Evolutionary conservation across 371 early-diverging fungal species (phyloP).

Genomic region (Circinella minor): DNA sequence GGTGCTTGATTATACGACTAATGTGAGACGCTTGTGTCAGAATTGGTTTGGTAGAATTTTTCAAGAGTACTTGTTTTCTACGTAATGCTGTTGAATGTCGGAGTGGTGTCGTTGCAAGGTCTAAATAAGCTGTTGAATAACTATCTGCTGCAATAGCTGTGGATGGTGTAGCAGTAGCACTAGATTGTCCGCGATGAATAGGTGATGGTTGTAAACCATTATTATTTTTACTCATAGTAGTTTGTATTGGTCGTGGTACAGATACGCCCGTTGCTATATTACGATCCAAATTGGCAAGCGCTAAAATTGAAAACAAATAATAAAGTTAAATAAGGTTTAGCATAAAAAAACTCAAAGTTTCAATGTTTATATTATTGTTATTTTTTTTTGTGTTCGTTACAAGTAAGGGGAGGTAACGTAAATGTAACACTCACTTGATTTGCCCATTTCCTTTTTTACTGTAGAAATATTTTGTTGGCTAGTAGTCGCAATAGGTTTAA

Average conservation of each 20-base stretch:
- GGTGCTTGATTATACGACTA: constrained; percentile 6
- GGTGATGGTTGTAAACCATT: not conserved
- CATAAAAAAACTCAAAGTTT: not conserved
- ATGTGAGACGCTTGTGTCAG: constrained; percentile 15
- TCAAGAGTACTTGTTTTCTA: constrained; percentile 19
- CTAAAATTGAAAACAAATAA: not conserved
- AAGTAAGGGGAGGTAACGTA: too few species aligned
- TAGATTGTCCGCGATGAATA: constrained; percentile 6
- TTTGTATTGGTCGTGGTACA: not conserved
- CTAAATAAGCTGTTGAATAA: constrained; percentile 42
- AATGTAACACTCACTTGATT: constrained; percentile 5
- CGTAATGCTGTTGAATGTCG: constrained; percentile 21
- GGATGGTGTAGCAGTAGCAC: not conserved
- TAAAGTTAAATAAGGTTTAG: not conserved
- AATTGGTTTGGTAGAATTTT: constrained; percentile 6
- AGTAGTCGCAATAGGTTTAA: not conserved
- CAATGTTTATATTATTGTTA: not conserved
- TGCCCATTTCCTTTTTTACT: not conserved
- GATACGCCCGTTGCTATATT: constrained; percentile 5
- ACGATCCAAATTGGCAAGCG: not conserved
- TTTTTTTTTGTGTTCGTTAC: too few species aligned
- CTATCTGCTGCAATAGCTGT: not conserved
- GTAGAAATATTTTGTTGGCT: not conserved
- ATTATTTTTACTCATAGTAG: not conserved
- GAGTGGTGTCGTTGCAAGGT: constrained; percentile 38